Conservation (phyloP, 805 yeast species). For the Kuraishia ogatae region DNA sequence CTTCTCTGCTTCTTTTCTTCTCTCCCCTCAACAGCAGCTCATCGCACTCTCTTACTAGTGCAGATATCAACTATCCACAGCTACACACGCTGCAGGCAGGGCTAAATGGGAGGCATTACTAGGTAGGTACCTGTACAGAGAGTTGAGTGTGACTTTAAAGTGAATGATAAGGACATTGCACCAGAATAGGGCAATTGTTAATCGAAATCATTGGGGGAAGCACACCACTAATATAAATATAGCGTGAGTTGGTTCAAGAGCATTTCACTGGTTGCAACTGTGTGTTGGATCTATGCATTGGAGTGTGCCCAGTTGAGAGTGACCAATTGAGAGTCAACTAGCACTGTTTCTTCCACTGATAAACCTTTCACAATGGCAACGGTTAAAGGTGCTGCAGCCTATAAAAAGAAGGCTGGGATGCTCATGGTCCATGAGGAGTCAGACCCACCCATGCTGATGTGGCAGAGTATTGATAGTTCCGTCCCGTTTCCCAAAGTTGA, state of each 20-base stretch:
- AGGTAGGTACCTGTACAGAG: no score
- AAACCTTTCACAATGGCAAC: constrained; percentile 2
- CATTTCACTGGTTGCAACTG: no score
- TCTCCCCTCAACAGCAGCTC: background rate
- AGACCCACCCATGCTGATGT: constrained; percentile 43
- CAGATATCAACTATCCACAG: background rate
- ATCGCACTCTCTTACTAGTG: background rate
- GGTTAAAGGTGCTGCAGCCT: constrained; percentile 40
- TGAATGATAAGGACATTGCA: no score
- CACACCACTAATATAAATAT: no score
- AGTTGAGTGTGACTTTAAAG: no score
- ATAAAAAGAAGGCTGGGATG: constrained; percentile 48
- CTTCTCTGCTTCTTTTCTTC: no score
- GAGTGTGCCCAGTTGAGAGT: background rate
- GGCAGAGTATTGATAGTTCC: constrained; percentile 48
- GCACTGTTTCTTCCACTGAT: background rate
- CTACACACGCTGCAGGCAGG: no score
- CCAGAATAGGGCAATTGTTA: no score
- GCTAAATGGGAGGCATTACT: no score
- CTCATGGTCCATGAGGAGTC: constrained; percentile 47
- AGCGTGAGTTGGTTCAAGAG: no score
- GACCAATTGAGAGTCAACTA: background rate
- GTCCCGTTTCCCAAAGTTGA: constrained; percentile 30
- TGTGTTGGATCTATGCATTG: no score
- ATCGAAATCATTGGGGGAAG: no score